Evolutionary conservation across 345 rosid genomes (phyloP).

Genomic region (Camelina neglecta): DNA sequence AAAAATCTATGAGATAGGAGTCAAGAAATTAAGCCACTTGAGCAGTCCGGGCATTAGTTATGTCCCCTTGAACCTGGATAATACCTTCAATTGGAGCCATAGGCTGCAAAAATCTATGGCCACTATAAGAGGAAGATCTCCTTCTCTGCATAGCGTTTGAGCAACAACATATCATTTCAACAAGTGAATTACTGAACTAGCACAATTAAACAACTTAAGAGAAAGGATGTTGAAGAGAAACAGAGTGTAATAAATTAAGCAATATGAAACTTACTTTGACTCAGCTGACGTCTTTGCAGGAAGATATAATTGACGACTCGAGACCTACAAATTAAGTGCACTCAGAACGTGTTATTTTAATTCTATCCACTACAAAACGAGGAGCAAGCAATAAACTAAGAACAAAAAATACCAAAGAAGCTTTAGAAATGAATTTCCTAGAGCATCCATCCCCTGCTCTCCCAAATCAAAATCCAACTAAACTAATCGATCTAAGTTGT

Average conservation of each 20-base stretch:
- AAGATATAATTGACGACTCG: slow-evolving; percentile 80
- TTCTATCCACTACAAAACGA: neutral
- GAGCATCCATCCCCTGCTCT: neutral
- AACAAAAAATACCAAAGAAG: neutral
- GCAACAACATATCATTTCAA: neutral
- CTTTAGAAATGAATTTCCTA: neutral
- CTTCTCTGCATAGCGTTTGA: slow-evolving; percentile 53
- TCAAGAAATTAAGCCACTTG: slow-evolving; percentile 61
- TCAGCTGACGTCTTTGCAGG: slow-evolving; percentile 75
- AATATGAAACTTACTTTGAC: slow-evolving; percentile 52
- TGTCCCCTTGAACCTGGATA: slow-evolving; percentile 95
- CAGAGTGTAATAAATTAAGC: neutral
- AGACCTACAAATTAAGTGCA: slow-evolving; percentile 56
- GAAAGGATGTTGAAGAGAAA: neutral
- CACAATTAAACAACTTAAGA: neutral
- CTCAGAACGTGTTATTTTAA: neutral
- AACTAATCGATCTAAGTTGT: neutral
- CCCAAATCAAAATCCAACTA: neutral
- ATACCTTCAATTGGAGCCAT: slow-evolving; percentile 99
- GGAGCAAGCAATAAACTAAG: neutral
- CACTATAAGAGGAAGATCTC: slow-evolving; percentile 80
- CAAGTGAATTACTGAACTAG: neutral
- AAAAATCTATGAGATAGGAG: neutral
- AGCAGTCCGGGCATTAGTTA: slow-evolving; percentile 91
- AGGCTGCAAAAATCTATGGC: slow-evolving; percentile 95